A percentile compares a stretch with the other conserved stretches of the same genome.
phyloP scores from a whole-genome alignment of 345 rosid genomes.

The Lepidium africanum region DNA sequence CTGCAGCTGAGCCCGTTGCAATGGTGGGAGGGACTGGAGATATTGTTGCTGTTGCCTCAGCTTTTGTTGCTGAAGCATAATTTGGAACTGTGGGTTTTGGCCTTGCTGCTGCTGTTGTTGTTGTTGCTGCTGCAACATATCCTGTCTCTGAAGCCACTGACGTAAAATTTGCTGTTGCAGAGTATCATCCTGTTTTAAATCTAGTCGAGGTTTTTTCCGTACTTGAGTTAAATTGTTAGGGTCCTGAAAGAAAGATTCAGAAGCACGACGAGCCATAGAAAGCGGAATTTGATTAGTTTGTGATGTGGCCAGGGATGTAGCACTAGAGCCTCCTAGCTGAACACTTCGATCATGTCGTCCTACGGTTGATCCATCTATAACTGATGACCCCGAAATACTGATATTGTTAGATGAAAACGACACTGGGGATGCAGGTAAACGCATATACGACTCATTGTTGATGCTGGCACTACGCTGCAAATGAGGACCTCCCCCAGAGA shows the following conservation, averaged over 20 bases:
- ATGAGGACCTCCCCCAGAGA: slow-evolving; percentile 73
- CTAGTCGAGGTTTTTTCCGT: slow-evolving; percentile 75
- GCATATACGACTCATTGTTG: slow-evolving; percentile 89
- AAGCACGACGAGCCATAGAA: slow-evolving; percentile 50
- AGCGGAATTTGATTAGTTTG: slow-evolving; percentile 58
- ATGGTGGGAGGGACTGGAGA: slow-evolving; percentile 73
- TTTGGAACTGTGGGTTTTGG: slow-evolving; percentile 69
- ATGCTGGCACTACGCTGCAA: slow-evolving; percentile 95
- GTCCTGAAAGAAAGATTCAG: slow-evolving; percentile 70
- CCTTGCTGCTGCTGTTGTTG: slow-evolving; percentile 47
- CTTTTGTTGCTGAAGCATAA: slow-evolving; percentile 59
- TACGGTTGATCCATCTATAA: slow-evolving; percentile 74
- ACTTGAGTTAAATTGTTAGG: slow-evolving; percentile 55
- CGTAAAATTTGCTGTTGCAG: slow-evolving; percentile 77
- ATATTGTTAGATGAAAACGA: slow-evolving; percentile 91
- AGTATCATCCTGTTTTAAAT: slow-evolving; percentile 84
- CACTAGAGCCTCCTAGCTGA: slow-evolving; percentile 71
- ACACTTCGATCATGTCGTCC: slow-evolving; percentile 62
- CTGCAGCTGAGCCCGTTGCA: slow-evolving; percentile 78
- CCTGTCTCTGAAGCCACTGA: slow-evolving; percentile 82
- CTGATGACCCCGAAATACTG: slow-evolving; percentile 80
- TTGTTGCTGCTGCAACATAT: slow-evolving; percentile 45
- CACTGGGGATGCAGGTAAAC: slow-evolving; percentile 92
- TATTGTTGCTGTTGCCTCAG: slow-evolving; percentile 45
- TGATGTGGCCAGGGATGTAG: slow-evolving; percentile 56